Conservation (phyloP, 2,329 filamentous ascomycete genomes). For the Penicillium sp. region DNA sequence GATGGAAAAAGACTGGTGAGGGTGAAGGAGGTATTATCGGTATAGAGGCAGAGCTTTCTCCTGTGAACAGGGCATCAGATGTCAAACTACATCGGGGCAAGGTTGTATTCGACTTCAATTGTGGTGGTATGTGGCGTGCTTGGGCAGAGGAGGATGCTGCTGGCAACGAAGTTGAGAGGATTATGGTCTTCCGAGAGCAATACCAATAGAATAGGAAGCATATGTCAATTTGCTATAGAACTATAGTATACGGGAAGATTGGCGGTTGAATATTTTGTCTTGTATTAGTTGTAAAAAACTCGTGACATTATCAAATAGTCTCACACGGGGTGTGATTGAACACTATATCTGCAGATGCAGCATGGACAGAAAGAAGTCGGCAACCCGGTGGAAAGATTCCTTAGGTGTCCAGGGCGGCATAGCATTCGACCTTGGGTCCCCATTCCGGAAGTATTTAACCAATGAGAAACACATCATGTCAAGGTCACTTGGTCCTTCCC, state of each 20-base stretch:
- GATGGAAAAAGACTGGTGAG: slow-evolving; percentile 73
- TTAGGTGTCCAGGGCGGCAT: neutral
- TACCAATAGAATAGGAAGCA: slow-evolving; percentile 21
- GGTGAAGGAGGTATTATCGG: slow-evolving; percentile 86
- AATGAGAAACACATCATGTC: neutral
- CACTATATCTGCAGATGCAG: neutral
- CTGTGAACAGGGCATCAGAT: slow-evolving; percentile 48
- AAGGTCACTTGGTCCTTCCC: neutral
- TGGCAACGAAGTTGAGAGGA: slow-evolving; percentile 36
- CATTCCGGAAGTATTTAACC: neutral
- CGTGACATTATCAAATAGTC: neutral
- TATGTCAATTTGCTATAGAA: no score
- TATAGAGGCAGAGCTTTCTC: slow-evolving; percentile 56
- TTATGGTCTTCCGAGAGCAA: slow-evolving; percentile 48
- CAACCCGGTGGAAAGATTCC: neutral
- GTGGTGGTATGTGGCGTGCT: slow-evolving; percentile 82
- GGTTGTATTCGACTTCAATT: slow-evolving; percentile 78
- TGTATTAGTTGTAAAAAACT: no score
- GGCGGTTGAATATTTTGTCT: no score
- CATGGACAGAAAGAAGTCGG: neutral
- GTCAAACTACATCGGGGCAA: slow-evolving; percentile 40
- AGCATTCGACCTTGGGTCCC: neutral
- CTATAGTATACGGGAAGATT: no score
- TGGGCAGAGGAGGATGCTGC: slow-evolving; percentile 54
- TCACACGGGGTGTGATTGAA: neutral